Conservation (phyloP, 2,329 filamentous ascomycete genomes). For the Claviceps africana region DNA sequence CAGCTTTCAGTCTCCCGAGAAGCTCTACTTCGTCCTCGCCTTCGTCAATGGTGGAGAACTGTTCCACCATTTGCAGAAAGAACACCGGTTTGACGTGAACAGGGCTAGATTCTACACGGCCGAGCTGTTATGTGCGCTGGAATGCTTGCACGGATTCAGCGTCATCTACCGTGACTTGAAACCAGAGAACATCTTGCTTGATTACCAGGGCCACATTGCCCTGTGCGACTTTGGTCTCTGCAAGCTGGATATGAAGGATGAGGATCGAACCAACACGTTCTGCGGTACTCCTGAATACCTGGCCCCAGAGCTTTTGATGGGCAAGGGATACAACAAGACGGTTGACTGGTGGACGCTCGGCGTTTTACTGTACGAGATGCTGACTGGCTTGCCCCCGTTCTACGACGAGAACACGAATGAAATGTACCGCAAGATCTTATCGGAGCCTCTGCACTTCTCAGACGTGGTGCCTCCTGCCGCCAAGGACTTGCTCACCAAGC, state of each 20-base stretch:
- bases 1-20: conserved; percentile 97
- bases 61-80: conserved; percentile 93
- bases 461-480: conserved; percentile 88
- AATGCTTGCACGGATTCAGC: conserved; percentile 95
- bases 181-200: conserved; percentile 88
- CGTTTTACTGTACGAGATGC: conserved; percentile 94
- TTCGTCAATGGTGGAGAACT: conserved; percentile 97
- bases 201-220: conserved; percentile 95
- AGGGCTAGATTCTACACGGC: conserved; percentile 93
- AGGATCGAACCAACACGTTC: conserved; percentile 96
- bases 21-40: conserved; percentile 90
- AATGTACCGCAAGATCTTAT: conserved; percentile 98
- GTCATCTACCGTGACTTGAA: conserved; percentile 75
- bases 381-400: conserved; percentile 91
- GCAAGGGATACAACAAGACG: conserved; percentile 92
- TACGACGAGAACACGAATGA: conserved; percentile 99
- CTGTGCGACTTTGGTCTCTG: conserved; percentile 96
- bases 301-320: conserved; percentile 82
- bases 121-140: conserved; percentile 84
- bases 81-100: conserved; percentile 96
- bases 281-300: conserved; percentile 97
- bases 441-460: conserved; percentile 90
- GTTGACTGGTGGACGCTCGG: conserved; percentile 99
- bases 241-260: conserved; percentile 98
- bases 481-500: conserved; percentile 77